A percentile compares a stretch with the other conserved stretches of the same genome.
Evolutionary conservation across 768 basidiomycete genomes (phyloP).

Genomic region (Phylloporus arenicola): DNA sequence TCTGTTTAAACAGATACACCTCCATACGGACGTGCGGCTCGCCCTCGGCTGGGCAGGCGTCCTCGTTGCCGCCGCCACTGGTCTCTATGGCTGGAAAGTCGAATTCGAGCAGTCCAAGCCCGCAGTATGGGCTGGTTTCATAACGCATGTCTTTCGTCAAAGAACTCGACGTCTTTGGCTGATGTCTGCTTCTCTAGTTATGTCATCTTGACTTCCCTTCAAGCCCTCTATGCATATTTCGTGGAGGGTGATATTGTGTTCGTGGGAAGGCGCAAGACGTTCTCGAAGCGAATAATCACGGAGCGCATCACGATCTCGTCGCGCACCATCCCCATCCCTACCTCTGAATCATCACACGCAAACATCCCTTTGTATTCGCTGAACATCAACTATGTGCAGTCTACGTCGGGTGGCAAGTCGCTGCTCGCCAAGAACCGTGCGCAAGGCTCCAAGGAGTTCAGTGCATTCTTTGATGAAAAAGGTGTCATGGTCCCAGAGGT

Average conservation of each 20-base stretch:
- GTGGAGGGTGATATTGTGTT: slow-evolving; percentile 82
- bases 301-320: slow-evolving; percentile 82
- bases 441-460: slow-evolving; percentile 52
- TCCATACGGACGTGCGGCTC: slow-evolving; percentile 85
- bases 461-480: slow-evolving; percentile 73
- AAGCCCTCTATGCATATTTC: slow-evolving; percentile 81
- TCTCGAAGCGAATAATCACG: slow-evolving; percentile 89
- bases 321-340: slow-evolving; percentile 47
- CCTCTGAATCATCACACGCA: slow-evolving; percentile 25
- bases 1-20: slow-evolving; percentile 79
- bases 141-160: slow-evolving; percentile 49
- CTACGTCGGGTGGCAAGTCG: slow-evolving; percentile 81
- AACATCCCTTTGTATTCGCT: slow-evolving; percentile 65
- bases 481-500: slow-evolving; percentile 72
- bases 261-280: slow-evolving; percentile 83
- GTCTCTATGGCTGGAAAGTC: slow-evolving; percentile 78
- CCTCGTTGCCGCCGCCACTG: slow-evolving; percentile 74
- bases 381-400: slow-evolving; percentile 65
- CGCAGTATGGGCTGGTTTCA: slow-evolving; percentile 72
- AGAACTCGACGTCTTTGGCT: slow-evolving; percentile 6
- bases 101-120: slow-evolving; percentile 89
- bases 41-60: slow-evolving; percentile 84
- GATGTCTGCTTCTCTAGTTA: slow-evolving; percentile 47
- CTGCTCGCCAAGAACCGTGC: slow-evolving; percentile 68
- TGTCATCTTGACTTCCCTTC: slow-evolving; percentile 60